Evolutionary conservation across 495 filamentous ascomycete genomes (phyloP).

Genomic region (Corynascus novoguineensis): DNA sequence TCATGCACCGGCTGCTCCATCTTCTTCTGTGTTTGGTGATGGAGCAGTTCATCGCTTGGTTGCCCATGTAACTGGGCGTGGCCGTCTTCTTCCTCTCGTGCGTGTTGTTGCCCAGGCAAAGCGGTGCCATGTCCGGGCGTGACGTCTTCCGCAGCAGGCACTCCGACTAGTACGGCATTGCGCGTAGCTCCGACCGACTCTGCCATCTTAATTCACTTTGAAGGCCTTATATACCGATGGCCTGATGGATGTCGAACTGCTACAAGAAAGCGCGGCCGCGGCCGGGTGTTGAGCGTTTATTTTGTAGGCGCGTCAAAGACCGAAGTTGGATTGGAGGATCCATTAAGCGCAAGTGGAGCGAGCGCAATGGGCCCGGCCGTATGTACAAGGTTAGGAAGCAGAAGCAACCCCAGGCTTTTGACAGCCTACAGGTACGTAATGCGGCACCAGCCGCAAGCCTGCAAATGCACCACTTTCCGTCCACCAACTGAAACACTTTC

Average conservation of each 20-base stretch:
- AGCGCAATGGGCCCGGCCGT: too few species aligned
- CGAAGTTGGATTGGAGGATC: conserved; percentile 9
- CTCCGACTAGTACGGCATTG: not conserved
- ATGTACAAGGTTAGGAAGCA: not conserved
- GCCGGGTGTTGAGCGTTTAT: conserved; percentile 12
- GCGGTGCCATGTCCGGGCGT: not conserved
- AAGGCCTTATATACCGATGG: not conserved
- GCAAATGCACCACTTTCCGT: not conserved
- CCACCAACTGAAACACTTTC: conserved; percentile 9
- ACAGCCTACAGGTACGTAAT: conserved; percentile 7
- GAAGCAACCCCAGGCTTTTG: not conserved
- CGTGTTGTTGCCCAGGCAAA: not conserved
- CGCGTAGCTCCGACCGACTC: not conserved
- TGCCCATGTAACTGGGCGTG: not conserved
- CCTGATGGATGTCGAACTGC: not conserved
- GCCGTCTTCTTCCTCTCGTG: not conserved
- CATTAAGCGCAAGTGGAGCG: not conserved
- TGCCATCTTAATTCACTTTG: not conserved
- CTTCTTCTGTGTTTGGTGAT: not conserved
- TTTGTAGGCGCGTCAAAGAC: conserved; percentile 21
- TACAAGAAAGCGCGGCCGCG: conserved; percentile 28
- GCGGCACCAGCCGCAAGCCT: not conserved
- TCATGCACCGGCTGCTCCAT: not conserved
- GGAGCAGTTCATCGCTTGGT: not conserved
- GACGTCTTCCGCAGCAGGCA: not conserved